These are phyloP conservation scores for Kwoniella newhampshirensis DNA, from an alignment of 768 basidiomycete species.

Conservation along the genomic window DNA sequence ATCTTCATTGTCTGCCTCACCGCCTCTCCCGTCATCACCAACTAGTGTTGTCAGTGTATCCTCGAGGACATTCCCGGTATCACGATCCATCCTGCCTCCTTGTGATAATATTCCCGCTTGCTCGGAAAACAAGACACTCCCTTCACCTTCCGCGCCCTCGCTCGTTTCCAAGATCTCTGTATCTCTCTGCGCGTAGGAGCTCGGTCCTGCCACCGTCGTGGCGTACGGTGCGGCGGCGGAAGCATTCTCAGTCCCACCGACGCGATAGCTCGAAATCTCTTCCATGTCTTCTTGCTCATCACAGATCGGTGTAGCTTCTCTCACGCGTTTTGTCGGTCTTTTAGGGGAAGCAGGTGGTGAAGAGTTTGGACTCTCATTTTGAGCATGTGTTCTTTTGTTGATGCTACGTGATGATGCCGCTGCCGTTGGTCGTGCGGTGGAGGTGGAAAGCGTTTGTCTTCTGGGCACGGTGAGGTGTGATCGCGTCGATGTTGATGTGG, in stretches of 20 bases:
- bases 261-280: not conserved
- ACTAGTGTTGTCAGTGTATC: not conserved
- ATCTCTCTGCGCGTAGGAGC: constrained; percentile 10
- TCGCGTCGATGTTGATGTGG: constrained; percentile 3
- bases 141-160: constrained; percentile 17
- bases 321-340: constrained; percentile 2
- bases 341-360: too few relatives aligned
- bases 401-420: too few relatives aligned
- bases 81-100: constrained; percentile 1
- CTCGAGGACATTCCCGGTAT: not conserved
- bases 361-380: too few relatives aligned
- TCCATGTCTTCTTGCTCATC: constrained; percentile 4
- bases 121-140: constrained; percentile 20
- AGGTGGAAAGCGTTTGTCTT: not conserved
- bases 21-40: constrained; percentile 5
- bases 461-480: not conserved
- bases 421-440: too few relatives aligned
- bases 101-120: not conserved
- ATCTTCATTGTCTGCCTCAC: not conserved
- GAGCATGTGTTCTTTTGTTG: too few relatives aligned
- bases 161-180: constrained; percentile 6
- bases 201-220: constrained; percentile 16
- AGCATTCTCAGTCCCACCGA: constrained; percentile 5
- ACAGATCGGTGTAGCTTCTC: constrained; percentile 13
- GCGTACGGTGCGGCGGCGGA: constrained; percentile 11